Percentiles rank a stretch among this genome's conserved stretches.
Evolutionary conservation across 2,329 filamentous ascomycete genomes (phyloP).

Genomic region (Exserohilum rostratum): DNA sequence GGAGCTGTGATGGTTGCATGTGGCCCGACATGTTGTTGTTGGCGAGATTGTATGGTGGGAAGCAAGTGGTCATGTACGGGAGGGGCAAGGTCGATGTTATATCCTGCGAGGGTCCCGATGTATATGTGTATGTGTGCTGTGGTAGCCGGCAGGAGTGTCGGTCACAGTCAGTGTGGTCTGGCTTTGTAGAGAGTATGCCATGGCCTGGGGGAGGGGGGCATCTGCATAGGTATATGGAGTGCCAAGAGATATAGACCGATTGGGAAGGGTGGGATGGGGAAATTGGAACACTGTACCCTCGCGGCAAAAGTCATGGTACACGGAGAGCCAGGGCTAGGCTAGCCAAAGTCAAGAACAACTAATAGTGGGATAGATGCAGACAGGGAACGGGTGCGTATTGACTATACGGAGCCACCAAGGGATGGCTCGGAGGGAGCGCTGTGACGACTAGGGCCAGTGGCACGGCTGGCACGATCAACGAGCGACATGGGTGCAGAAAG

Average conservation of each 20-base stretch:
- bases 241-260: conserved; percentile 48
- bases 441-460: conserved; percentile 46
- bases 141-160: conserved; percentile 21
- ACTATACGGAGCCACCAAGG: conserved; percentile 43
- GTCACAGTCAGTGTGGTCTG: conserved; percentile 29
- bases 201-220: conserved; percentile 20
- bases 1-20: conserved; percentile 35
- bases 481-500: conserved; percentile 35
- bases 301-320: conserved; percentile 43
- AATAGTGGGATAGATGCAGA: conserved; percentile 42
- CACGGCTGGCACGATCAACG: conserved; percentile 49
- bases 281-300: conserved; percentile 35
- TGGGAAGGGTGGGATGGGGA: conserved; percentile 42
- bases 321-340: conserved; percentile 38
- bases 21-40: conserved; percentile 39
- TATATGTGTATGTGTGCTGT: background rate
- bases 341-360: conserved; percentile 37
- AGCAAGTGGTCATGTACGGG: conserved; percentile 14
- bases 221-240: conserved; percentile 46
- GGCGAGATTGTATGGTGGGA: conserved; percentile 22
- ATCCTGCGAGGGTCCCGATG: conserved; percentile 9
- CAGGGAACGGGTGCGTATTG: conserved; percentile 42
- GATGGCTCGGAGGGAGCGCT: conserved; percentile 45
- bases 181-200: conserved; percentile 18
- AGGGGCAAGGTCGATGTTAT: conserved; percentile 4